phyloP scores from a whole-genome alignment of 2,329 filamentous ascomycete genomes.

The Massarina eburnea region DNA sequence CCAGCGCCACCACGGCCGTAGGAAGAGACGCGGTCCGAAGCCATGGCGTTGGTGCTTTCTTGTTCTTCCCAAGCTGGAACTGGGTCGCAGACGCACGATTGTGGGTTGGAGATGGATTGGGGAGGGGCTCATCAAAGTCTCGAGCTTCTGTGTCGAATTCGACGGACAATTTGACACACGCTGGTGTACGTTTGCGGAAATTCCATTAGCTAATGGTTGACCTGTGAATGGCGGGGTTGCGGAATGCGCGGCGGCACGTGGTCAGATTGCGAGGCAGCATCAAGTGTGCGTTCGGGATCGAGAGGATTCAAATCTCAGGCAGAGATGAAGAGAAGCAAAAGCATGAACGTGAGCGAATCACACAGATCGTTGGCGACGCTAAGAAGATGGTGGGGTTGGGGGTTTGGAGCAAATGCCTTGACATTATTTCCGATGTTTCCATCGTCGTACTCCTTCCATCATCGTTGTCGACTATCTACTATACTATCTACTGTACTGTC shows the following conservation, averaged over 20 bases:
- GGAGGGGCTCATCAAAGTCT: background rate
- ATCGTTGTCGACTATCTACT: background rate
- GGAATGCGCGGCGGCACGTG: conserved; percentile 10
- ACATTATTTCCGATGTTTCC: background rate
- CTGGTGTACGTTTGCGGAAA: conserved; percentile 14
- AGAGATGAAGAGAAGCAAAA: background rate
- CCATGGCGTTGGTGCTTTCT: conserved; percentile 9
- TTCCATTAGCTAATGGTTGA: conserved; percentile 20
- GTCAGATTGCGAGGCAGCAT: background rate
- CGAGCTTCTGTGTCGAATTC: no score
- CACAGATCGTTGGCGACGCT: no score
- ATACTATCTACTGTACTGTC: no score
- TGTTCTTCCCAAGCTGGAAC: background rate
- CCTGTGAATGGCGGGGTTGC: conserved; percentile 7
- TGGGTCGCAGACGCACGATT: no score
- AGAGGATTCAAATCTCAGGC: background rate
- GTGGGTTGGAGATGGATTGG: no score
- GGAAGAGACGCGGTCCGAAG: conserved; percentile 48
- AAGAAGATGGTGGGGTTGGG: background rate
- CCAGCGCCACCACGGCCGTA: conserved; percentile 78
- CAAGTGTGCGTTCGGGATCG: no score
- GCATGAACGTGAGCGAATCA: no score
- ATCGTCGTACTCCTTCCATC: background rate
- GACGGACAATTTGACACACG: background rate
- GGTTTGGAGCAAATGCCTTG: background rate